Base-by-base conservation (phyloP, 2,329 filamentous ascomycete genomes). In the Blastomyces gilchristii region DNA sequence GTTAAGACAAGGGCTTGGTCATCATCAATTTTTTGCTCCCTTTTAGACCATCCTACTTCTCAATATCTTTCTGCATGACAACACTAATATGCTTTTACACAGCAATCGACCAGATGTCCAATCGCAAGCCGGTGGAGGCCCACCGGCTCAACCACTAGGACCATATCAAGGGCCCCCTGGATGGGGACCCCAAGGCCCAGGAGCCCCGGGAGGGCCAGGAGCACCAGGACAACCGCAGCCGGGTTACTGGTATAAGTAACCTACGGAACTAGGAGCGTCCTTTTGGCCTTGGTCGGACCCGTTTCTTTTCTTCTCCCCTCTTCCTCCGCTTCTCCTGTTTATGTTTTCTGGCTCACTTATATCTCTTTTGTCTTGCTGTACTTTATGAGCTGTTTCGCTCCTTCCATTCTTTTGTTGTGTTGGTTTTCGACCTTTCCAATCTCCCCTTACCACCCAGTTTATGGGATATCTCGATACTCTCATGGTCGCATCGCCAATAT, bases 81-180 rank as follows among this genome's bases (percentile, higher is more conserved):
- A 39, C 43, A 31, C 7, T 60, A 56, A 53, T 47, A 47, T 6
- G 41, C 4, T n/a, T 34, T 6, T n/a, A 25, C 18, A n/a, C 52
- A 67, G 66, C 39, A 61, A 65, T 43, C 63, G 67, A 49, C 65
- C 67, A 14, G 67, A 68, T 28, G 64, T 68, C 28, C 62, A 68
- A 60, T 68, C 67, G 31, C 67, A 68, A 58, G 58, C 61, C 43
- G 45, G 61, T 28, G 58, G 62, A 53, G 63, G 22, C 3, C 9
- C 47, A 41, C 34, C 28, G 5, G 34, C 28, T 1, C 39, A 34
- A 41, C 60, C 60, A n/a, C 53, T 54, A 16, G 43, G 6, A 22
- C 58, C 22, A 4, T 18, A 47, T 18, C 34, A 34, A n/a, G 52
- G 45, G 16, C 58, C 47, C 18, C 62, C 62, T 22, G 47, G 45